Base-by-base conservation (phyloP, 345 rosid species). In the Aquilaria yunnanensis region DNA sequence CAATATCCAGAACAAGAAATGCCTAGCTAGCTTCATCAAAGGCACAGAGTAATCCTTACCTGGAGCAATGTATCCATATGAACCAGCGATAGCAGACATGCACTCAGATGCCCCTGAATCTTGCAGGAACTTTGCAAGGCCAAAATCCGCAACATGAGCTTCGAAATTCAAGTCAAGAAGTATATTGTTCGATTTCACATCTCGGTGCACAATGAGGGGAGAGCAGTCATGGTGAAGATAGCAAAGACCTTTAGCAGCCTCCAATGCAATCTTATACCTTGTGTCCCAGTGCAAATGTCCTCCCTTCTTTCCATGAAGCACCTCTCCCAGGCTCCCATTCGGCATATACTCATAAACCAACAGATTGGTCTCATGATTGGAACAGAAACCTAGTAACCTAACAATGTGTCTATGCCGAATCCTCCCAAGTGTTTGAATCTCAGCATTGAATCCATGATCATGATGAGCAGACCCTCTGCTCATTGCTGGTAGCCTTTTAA, bases 91-190 rank as follows among this genome's bases (percentile, higher is more conserved):
- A 3, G 98, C 92, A 29, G 98, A 93, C 98, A 93, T 93, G 65
- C 97, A 93, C 70, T 93, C 85, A 0, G 96, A 85, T n/a, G 91
- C 78, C 10, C 85, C 98, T 32, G 78, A 87, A 54, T 84, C 96
- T 41, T 77, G 80, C 70, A 90, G 73, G 82, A 84, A 90, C 76
- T 93, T 93, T 10, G 98, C 98, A 0, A 93, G 79, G 37, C 98
- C 96, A 54, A 93, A 93, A 82, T 93, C 98, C 1, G 98, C 98
- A 0, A 93, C 97, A 71, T 93, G 98, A 45, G 98, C 98, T 73
- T 93, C 98, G 56, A 86, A 90, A 72, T 77, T 83, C 2, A 94
- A 92, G 68, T 88, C 78, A 41, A 93, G 77, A 68, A 93, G 67
- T 50, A 93, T 93, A 77, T 90, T 93, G 76, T 93, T 93, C 0